These are phyloP conservation scores for Zygotorulaspora danielsina DNA, from an alignment of 805 yeast genomes.

Conservation along the genomic window DNA sequence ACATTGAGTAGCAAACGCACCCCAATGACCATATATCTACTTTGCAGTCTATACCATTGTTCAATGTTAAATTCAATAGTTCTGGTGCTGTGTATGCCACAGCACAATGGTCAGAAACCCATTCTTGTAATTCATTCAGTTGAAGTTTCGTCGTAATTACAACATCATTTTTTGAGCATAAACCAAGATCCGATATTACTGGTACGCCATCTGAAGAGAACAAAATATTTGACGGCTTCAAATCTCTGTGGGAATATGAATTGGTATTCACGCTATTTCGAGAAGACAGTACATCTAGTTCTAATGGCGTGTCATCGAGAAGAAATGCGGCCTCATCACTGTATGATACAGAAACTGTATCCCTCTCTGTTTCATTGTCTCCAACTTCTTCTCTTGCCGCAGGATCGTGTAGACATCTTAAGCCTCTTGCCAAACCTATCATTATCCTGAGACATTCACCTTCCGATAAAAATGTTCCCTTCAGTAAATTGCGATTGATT, in stretches of 20 bases:
- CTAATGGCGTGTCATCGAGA: slow-evolving; percentile 20
- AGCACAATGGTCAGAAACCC: slow-evolving; percentile 72
- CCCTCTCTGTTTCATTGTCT: slow-evolving; percentile 11
- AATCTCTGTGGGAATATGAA: slow-evolving; percentile 73
- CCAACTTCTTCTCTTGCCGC: slow-evolving; percentile 16
- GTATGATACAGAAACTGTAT: slow-evolving; percentile 19
- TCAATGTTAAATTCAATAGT: slow-evolving; percentile 68
- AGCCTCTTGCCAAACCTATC: slow-evolving; percentile 68
- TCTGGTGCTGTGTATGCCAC: slow-evolving; percentile 90
- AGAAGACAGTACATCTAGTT: slow-evolving; percentile 16
- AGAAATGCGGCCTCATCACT: slow-evolving; percentile 29
- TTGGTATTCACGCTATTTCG: slow-evolving; percentile 9
- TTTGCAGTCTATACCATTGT: slow-evolving; percentile 50
- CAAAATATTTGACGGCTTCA: slow-evolving; percentile 89
- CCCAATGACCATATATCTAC: slow-evolving; percentile 93
- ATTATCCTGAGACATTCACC: slow-evolving; percentile 57
- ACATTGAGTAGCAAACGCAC: slow-evolving; percentile 69
- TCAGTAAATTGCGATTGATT: slow-evolving; percentile 61
- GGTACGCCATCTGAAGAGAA: slow-evolving; percentile 68
- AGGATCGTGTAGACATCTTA: slow-evolving; percentile 63
- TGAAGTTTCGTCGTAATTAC: slow-evolving; percentile 55
- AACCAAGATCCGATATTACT: slow-evolving; percentile 80
- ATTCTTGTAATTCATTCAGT: slow-evolving; percentile 73
- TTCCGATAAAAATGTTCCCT: slow-evolving; percentile 53
- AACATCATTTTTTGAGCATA: slow-evolving; percentile 61